Evolutionary conservation across 306 rosid species (phyloP), one percentile per base, ranked within the genome.

Genomic region (Luffa aegyptiaca): DNA sequence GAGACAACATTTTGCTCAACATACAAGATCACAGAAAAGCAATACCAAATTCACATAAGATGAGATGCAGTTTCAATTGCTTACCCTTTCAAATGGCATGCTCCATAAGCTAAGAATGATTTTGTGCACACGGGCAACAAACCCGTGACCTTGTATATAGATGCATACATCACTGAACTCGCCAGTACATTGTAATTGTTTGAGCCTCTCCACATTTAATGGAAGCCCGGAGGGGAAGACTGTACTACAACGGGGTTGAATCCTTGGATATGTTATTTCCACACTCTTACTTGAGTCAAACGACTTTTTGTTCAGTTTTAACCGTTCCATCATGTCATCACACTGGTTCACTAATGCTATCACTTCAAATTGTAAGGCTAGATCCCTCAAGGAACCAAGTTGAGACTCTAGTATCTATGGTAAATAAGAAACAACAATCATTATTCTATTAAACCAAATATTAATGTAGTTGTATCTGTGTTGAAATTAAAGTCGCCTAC

Each of bases 21-120:
- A 44, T 69, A 5, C 57, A 70, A 44, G 13, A 10, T 3, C 51
- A 45, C 37, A 41, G 6, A 44, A 44, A 4, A 5, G 69, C 69
- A 62, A 68, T 68, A 68, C 8, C 75, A 68, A 39, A 58, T 9
- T 17, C 8, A 71, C 53, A 72, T 20, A 57, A 55, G 36, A 45
- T 57, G 80, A 57, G 8, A 31, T 37, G 51, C 58, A 66, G 80
- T 51, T 58, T 12, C 51, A 8, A 78, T 72, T 68, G 79, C 87
- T 88, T 75, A 94, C 97, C 97, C 88, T 93, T 74, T 96, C 83
- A 83, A 94, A 94, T 31, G 98, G 95, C 56, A 90, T 80, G 84
- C 98, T 94, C 98, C 97, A 94, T 76, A 90, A 86, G 83, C 98
- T 90, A 79, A 94, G 97, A 85, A 94, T 84, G 84, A 94, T 85